Base-by-base conservation (phyloP, 371 early-diverging fungal genomes). In the Vairimorpha necatrix region DNA sequence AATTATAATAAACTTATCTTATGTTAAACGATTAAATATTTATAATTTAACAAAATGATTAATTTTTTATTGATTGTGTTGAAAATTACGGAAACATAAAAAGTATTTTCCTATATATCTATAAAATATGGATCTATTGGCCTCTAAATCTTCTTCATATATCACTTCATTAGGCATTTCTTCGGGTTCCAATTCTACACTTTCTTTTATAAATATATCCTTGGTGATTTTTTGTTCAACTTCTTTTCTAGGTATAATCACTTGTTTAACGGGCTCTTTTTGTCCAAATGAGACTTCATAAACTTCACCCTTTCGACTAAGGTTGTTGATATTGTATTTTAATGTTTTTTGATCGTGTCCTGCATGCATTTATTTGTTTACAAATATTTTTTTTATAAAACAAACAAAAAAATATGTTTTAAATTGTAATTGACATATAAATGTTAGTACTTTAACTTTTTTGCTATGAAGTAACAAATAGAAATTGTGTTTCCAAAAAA, bases 201-300 rank as follows among this genome's bases (percentile, higher is more conserved):
- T 16, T 26, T 22, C 24, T 56, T 26, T 18, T 9, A 56, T 26
- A 28, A 56, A 16, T 9, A 16, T 9, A 28, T 56, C 58, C 6
- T 53, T 6, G 13, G 6, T 6, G 13, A 53, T 4, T 4, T 11
- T 24, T 6, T 2, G 58, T 28, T 56, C 30, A 1, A 16, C 28
- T 56, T 56, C 28, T 56, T 26, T 32, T 28, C 2, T 26, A 4
- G 30, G 30, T 28, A 3, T 26, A 2, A 28, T 28, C 24, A 26
- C 18, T 20, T 28, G 58, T 7, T 26, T 56, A 28, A 28, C 11
- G 13, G 28, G 30, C 30, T 2, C 1, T 7, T 56, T 56, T 26
- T 56, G 58, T 56, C 9, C 26, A 56, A 56, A 56, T 56, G 58
- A 56, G 24, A 56, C 18, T 26, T 56, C 58, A 56, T 56, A 56